Evolutionary conservation across 495 filamentous ascomycete species (phyloP), one percentile per base, ranked within the genome.

Genomic region (Aspergillus taichungensis): DNA sequence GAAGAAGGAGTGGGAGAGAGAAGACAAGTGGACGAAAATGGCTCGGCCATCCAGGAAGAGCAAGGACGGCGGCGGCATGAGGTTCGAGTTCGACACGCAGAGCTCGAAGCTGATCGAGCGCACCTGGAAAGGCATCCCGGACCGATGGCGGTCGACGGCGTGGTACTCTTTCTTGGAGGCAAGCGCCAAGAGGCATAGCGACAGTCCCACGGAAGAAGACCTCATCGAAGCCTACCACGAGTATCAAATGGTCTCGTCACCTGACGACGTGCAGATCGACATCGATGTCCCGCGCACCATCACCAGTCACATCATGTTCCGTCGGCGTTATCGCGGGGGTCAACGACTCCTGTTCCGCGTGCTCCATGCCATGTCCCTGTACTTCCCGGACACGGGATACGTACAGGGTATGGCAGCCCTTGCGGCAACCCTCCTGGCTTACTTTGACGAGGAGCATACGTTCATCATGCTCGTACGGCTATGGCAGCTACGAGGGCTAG

Each of bases 11-110:
- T 80, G 78, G 69, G 73, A 79, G 46, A 75, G 92, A 9, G 82
- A 94, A 34, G 89, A 95, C 55, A 99, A 99, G 55, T 99, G 92
- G 92, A 74, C 83, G 36, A 94, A 90, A 63, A 99, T 99, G 92
- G 94, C 91, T 13, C 84, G 80, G 51, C 73, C 83, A 12, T 71
- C 78, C 34, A 65, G 58, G 30, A 72, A 66, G 48, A 68, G 43
- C 43, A 57, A 74, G 55, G 57, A 71, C 46, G 88, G 91, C 38
- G 84, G 87, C 29, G 91, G 89, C 13, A 92, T 88, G 80, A 75
- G 78, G 27, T 97, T 95, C 58, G 84, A 88, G 28, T 98, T 98
- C 59, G 88, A 95, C 62, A 79, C 77, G 10, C 78, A 72, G 37
- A 85, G 87, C 52, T 75, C 87, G 9, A 98, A 96, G 59, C 64